Percentiles rank a stretch among this genome's conserved stretches.
Evolutionary conservation across 371 early-diverging fungal genomes (phyloP).

Genomic region (Mortierella sp.): DNA sequence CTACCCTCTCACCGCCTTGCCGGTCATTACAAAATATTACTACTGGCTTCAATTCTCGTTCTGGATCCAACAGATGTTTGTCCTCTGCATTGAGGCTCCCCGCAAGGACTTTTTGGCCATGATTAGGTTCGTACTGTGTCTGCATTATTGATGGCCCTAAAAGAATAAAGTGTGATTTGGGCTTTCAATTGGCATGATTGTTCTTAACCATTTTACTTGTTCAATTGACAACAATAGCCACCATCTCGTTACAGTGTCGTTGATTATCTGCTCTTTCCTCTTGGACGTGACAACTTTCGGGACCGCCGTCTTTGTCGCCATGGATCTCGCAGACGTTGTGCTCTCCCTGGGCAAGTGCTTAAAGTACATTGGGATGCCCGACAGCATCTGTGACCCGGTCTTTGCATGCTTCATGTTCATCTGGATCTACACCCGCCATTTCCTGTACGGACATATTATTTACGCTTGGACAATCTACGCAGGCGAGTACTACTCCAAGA

Average conservation of each 20-base stretch:
- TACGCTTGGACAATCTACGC: constrained; percentile 42
- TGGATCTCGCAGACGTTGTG: constrained; percentile 76
- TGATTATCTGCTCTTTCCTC: constrained; percentile 64
- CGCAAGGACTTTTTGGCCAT: constrained; percentile 72
- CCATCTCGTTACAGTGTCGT: constrained; percentile 68
- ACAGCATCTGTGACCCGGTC: constrained; percentile 60
- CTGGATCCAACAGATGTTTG: constrained; percentile 71
- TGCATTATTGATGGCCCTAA: not conserved
- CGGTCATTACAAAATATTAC: constrained; percentile 65
- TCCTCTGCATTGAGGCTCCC: constrained; percentile 65
- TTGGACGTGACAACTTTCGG: constrained; percentile 71
- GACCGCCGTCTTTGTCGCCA: constrained; percentile 65
- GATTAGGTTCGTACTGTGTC: constrained; percentile 36
- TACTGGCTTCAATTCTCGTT: constrained; percentile 68
- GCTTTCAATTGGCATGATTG: not conserved
- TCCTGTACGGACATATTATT: constrained; percentile 63
- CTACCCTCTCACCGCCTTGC: constrained; percentile 73
- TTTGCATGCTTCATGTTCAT: constrained; percentile 69
- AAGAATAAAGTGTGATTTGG: too few species aligned
- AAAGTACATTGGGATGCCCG: constrained; percentile 63
- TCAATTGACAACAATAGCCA: constrained; percentile 46
- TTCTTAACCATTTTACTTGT: not conserved
- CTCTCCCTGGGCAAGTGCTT: constrained; percentile 67
- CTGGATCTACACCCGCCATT: constrained; percentile 77
- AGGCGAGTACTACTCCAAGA: constrained; percentile 35